These are phyloP conservation scores for Gyrodon lividus DNA, from an alignment of 768 basidiomycete species.

Conservation along the genomic window DNA sequence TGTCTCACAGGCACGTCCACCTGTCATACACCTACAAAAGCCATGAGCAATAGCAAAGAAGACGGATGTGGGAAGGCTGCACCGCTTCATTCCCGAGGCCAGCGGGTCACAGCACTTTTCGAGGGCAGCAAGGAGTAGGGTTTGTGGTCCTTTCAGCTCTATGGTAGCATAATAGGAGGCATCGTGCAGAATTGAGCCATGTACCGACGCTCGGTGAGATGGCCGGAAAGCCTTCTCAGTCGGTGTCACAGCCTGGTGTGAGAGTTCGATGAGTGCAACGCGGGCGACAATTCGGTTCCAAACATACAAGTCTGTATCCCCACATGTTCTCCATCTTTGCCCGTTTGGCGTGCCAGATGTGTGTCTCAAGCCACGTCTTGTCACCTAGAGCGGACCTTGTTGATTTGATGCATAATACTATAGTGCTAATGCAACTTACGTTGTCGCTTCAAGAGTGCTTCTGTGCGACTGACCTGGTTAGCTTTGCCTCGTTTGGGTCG, in stretches of 20 bases:
- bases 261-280: not conserved
- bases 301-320: constrained; percentile 81
- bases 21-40: constrained; percentile 55
- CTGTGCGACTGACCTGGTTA: constrained; percentile 56
- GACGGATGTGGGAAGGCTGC: constrained; percentile 1
- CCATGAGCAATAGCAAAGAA: constrained; percentile 1
- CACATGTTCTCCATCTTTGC: constrained; percentile 94
- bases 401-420: not conserved
- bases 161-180: constrained; percentile 80
- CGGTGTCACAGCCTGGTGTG: constrained; percentile 68
- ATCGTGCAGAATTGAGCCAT: constrained; percentile 87
- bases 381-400: constrained; percentile 47
- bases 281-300: not conserved
- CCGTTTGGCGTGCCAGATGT: constrained; percentile 96
- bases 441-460: constrained; percentile 68
- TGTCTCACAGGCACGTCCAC: constrained; percentile 65
- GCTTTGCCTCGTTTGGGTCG: constrained; percentile 65
- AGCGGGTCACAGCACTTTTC: constrained; percentile 64
- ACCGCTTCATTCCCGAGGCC: constrained; percentile 66
- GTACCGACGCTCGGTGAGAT: constrained; percentile 84
- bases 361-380: constrained; percentile 94
- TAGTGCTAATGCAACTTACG: constrained; percentile 40
- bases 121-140: constrained; percentile 50
- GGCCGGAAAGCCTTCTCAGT: constrained; percentile 92
- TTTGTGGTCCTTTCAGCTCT: constrained; percentile 67